Conservation (phyloP, 805 yeast genomes). For the Ogataea wickerhamii region DNA sequence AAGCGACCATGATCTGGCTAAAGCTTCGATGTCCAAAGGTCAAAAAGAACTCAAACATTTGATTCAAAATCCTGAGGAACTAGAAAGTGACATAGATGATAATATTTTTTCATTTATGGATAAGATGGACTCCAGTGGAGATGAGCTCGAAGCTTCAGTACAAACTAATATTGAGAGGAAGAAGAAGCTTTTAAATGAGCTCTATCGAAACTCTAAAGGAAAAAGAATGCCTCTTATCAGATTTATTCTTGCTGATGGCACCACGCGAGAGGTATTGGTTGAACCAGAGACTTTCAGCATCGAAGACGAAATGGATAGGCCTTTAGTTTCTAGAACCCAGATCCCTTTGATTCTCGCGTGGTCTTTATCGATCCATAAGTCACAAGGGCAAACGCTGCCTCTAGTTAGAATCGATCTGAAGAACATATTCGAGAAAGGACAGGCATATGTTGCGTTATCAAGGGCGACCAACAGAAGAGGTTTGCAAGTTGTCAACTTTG, state of each 20-base stretch:
- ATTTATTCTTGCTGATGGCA: constrained; percentile 68
- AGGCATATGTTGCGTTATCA: constrained; percentile 92
- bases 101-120: constrained; percentile 48
- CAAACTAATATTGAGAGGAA: constrained; percentile 42
- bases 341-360: constrained; percentile 90
- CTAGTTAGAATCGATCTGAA: constrained; percentile 73
- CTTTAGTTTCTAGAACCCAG: constrained; percentile 71
- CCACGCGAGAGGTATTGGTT: constrained; percentile 69
- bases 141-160: constrained; percentile 22
- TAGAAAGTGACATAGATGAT: constrained; percentile 36
- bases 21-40: constrained; percentile 14
- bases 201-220: constrained; percentile 43
- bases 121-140: constrained; percentile 10
- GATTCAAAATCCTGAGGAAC: constrained; percentile 19
- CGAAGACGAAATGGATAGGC: constrained; percentile 67
- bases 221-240: constrained; percentile 71
- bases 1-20: constrained; percentile 21
- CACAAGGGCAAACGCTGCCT: constrained; percentile 89
- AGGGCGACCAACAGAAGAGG: constrained; percentile 80
- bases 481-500: constrained; percentile 74
- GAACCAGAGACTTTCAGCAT: constrained; percentile 80
- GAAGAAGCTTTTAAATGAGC: constrained; percentile 37
- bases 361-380: constrained; percentile 93
- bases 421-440: constrained; percentile 83
- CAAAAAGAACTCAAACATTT: constrained; percentile 11